Percentiles rank a stretch among this genome's conserved stretches.
phyloP scores from a whole-genome alignment of 768 basidiomycete species.

The Coprinellus micaceus region DNA sequence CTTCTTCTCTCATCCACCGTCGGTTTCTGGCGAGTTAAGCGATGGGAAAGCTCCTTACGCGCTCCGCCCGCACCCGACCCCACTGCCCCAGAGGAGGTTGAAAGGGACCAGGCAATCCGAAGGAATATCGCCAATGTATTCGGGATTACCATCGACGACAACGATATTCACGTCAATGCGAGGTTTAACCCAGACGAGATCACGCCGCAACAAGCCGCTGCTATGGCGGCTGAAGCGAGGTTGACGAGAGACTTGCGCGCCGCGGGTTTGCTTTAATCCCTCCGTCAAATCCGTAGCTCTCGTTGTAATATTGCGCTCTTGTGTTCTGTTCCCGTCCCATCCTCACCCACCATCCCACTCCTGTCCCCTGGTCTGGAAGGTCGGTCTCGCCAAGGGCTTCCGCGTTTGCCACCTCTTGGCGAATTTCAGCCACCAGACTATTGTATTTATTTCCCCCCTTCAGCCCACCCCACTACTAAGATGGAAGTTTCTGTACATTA shows the following conservation, averaged over 20 bases:
- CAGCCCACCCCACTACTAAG: too few relatives aligned
- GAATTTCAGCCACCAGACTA: too few relatives aligned
- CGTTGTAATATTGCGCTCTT: background rate
- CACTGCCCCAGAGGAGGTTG: constrained; percentile 42
- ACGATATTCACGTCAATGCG: constrained; percentile 21
- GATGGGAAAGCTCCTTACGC: constrained; percentile 75
- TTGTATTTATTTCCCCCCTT: too few relatives aligned
- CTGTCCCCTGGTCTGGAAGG: background rate
- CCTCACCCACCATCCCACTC: background rate
- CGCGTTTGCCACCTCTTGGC: too few relatives aligned
- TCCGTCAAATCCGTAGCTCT: background rate
- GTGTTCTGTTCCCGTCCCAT: background rate
- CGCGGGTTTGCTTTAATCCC: constrained; percentile 49
- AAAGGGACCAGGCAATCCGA: constrained; percentile 49
- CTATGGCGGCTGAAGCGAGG: constrained; percentile 34
- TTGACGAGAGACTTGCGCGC: constrained; percentile 47
- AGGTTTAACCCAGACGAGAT: background rate
- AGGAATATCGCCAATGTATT: constrained; percentile 52
- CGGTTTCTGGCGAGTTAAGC: constrained; percentile 80
- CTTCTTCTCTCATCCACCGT: constrained; percentile 79
- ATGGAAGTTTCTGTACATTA: too few relatives aligned
- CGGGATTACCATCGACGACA: constrained; percentile 37
- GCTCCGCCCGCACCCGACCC: constrained; percentile 28
- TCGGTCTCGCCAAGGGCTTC: too few relatives aligned
- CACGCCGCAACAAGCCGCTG: background rate